A percentile compares a stretch with the other conserved stretches of the same genome.
These are phyloP conservation scores for Aspergillus ochraceus DNA, from an alignment of 2,329 filamentous ascomycete genomes.

Conservation along the genomic window DNA sequence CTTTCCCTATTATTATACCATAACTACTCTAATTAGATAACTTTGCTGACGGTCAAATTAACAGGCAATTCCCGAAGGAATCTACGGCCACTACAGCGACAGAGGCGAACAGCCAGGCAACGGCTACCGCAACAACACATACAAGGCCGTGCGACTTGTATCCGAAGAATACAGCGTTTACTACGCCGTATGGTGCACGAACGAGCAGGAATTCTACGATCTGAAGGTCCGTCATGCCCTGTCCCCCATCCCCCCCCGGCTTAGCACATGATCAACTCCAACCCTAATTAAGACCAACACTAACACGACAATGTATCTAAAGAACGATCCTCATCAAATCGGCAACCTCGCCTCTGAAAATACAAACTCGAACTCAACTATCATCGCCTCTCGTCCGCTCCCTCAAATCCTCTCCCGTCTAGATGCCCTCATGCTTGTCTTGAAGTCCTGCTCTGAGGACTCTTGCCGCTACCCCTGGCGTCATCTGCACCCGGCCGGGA, in stretches of 20 bases:
- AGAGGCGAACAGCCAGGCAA: slow-evolving; percentile 15
- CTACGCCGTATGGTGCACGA: slow-evolving; percentile 69
- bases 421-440: slow-evolving; percentile 59
- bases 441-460: slow-evolving; percentile 60
- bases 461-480: slow-evolving; percentile 59
- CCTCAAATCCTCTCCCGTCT: slow-evolving; percentile 51
- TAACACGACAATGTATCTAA: neutral
- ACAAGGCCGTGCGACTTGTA: slow-evolving; percentile 61
- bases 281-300: neutral
- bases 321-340: slow-evolving; percentile 56
- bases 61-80: slow-evolving; percentile 29
- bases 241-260: neutral
- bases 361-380: slow-evolving; percentile 9
- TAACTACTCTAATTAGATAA: neutral
- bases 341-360: slow-evolving; percentile 42
- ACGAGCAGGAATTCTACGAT: slow-evolving; percentile 67
- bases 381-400: slow-evolving; percentile 19
- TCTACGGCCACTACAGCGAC: slow-evolving; percentile 27
- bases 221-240: slow-evolving; percentile 47
- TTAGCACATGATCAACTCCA: neutral
- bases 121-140: slow-evolving; percentile 53
- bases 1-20: neutral
- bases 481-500: slow-evolving; percentile 54
- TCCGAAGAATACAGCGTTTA: slow-evolving; percentile 59
- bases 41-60: too few relatives aligned